A percentile compares a stretch with the other conserved stretches of the same genome.
Conservation (phyloP, 768 basidiomycete species). For the Antrodiella citrinella region DNA sequence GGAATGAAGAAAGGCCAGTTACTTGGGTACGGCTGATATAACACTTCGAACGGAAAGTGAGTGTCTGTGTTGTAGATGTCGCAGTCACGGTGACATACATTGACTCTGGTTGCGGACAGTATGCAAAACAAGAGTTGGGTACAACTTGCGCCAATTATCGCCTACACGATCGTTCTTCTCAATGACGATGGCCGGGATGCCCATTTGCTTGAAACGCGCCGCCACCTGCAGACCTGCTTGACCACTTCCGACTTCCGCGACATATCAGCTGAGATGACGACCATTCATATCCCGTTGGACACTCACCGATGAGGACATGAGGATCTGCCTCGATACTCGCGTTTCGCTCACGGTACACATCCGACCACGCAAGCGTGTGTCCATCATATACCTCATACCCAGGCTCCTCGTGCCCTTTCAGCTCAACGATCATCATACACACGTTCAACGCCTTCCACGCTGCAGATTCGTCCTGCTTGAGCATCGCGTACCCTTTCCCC, state of each 20-base stretch:
- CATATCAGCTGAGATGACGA: conserved; percentile 3
- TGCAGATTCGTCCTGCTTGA: conserved; percentile 23
- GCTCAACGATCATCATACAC: conserved; percentile 12
- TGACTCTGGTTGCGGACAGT: conserved; percentile 20
- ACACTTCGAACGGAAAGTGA: conserved; percentile 18
- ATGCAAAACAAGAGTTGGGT: conserved; percentile 34
- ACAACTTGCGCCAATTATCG: conserved; percentile 35
- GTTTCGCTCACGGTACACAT: conserved; percentile 27
- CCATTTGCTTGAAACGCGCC: conserved; percentile 34
- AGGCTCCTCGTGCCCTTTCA: conserved; percentile 29
- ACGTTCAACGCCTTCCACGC: conserved; percentile 29
- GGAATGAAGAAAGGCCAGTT: conserved; percentile 33
- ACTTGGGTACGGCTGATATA: conserved; percentile 28
- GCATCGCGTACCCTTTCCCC: conserved; percentile 28
- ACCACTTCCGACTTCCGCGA: conserved; percentile 31
- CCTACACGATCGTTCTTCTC: conserved; percentile 29
- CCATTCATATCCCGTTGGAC: too few species aligned
- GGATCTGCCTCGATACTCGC: conserved; percentile 30
- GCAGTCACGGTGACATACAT: conserved; percentile 7
- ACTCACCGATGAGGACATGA: conserved; percentile 32
- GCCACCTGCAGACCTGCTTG: conserved; percentile 36
- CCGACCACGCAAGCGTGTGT: conserved; percentile 28
- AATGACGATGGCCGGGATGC: conserved; percentile 30
- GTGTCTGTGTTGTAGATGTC: not conserved
- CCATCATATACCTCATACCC: conserved; percentile 28